Conservation (phyloP, 192 early-diverging fungal genomes). For the Lunasporangiospora selenospora region DNA sequence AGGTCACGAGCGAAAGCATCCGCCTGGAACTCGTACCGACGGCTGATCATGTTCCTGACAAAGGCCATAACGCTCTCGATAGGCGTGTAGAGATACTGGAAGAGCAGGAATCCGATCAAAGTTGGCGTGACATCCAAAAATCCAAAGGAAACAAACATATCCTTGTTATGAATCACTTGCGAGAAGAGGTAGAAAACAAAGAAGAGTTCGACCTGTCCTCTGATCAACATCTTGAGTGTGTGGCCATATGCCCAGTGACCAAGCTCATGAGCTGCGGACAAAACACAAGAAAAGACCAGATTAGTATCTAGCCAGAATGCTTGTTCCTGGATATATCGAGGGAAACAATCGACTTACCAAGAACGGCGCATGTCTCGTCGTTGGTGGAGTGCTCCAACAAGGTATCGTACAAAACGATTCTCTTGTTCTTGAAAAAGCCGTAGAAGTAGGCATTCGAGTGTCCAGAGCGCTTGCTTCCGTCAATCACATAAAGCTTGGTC, state of each 20-base stretch:
- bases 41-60: constrained; percentile 78
- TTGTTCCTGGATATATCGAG: not conserved
- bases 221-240: constrained; percentile 74
- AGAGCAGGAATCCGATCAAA: constrained; percentile 91
- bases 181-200: constrained; percentile 79
- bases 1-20: constrained; percentile 89
- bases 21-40: constrained; percentile 93
- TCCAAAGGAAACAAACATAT: constrained; percentile 89
- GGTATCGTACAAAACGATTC: constrained; percentile 95
- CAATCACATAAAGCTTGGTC: constrained; percentile 95
- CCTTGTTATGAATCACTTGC: constrained; percentile 71
- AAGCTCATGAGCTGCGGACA: constrained; percentile 83
- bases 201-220: constrained; percentile 81
- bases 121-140: constrained; percentile 72
- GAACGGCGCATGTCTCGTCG: constrained; percentile 91
- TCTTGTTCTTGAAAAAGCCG: constrained; percentile 96
- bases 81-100: constrained; percentile 86
- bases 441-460: constrained; percentile 98
- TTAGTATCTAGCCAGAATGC: not conserved
- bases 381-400: constrained; percentile 82
- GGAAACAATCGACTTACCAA: constrained; percentile 63
- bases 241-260: constrained; percentile 96
- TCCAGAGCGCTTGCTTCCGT: constrained; percentile 88
- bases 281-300: not conserved
- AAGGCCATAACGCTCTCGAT: constrained; percentile 80